phyloP scores from a whole-genome alignment of 257 asterid species.

The Mentha longifolia region DNA sequence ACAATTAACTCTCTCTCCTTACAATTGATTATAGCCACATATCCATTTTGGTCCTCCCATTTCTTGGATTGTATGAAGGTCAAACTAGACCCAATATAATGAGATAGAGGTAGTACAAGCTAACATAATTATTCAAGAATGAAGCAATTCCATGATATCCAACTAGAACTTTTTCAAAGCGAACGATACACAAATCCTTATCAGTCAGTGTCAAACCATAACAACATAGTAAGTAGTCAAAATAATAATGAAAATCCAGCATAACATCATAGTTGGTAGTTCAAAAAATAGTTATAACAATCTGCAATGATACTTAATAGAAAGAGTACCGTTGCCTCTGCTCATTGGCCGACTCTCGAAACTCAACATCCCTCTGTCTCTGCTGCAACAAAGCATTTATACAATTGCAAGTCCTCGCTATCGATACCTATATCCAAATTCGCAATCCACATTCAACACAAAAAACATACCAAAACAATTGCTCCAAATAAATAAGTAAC shows the following conservation, averaged over 20 bases:
- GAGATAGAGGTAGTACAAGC: slow-evolving; percentile 7
- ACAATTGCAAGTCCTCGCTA: slow-evolving; percentile 96
- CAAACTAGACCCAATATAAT: too few relatives aligned
- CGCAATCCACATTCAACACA: neutral
- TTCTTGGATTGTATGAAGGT: too few relatives aligned
- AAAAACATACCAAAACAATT: neutral
- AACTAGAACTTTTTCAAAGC: neutral
- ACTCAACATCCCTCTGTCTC: slow-evolving; percentile 92
- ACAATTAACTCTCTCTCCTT: too few relatives aligned
- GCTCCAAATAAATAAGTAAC: neutral
- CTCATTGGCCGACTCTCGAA: slow-evolving; percentile 90
- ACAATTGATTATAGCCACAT: too few relatives aligned
- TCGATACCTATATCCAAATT: slow-evolving; percentile 64
- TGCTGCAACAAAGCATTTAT: slow-evolving; percentile 89
- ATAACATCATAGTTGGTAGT: too few relatives aligned
- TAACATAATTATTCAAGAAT: neutral
- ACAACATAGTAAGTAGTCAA: neutral
- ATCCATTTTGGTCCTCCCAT: too few relatives aligned
- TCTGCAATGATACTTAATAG: neutral
- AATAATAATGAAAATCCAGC: too few relatives aligned
- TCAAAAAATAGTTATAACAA: neutral
- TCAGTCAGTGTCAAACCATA: neutral
- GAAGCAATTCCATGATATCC: neutral
- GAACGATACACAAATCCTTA: neutral
- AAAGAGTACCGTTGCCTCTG: slow-evolving; percentile 82